These are phyloP conservation scores for Amaranthus palmeri DNA, from an alignment of 148 eudicot genomes.

Conservation along the genomic window DNA sequence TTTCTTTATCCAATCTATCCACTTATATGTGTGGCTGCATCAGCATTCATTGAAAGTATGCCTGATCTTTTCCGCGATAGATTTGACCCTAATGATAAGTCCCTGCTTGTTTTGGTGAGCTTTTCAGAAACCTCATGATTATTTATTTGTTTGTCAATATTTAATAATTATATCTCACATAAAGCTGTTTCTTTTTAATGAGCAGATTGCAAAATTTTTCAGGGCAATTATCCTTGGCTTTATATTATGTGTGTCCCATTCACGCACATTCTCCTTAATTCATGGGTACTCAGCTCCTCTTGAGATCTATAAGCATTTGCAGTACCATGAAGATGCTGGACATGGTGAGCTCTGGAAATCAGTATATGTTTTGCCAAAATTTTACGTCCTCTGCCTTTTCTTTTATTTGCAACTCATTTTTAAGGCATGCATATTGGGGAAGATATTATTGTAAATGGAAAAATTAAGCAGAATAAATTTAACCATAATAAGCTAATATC, in stretches of 20 bases:
- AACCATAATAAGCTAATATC: too few species aligned
- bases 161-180: conserved; percentile 14
- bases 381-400: too few species aligned
- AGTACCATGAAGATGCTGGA: conserved; percentile 79
- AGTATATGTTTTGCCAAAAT: not conserved
- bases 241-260: conserved; percentile 72
- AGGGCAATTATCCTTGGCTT: conserved; percentile 77
- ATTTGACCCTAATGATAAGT: conserved; percentile 45
- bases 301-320: conserved; percentile 95
- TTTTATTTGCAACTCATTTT: too few species aligned
- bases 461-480: too few species aligned
- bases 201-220: conserved; percentile 63
- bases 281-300: conserved; percentile 93
- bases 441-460: too few species aligned
- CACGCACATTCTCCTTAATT: conserved; percentile 86
- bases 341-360: conserved; percentile 37
- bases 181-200: conserved; percentile 17
- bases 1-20: conserved; percentile 97
- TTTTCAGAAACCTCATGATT: not conserved
- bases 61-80: conserved; percentile 85
- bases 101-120: conserved; percentile 53
- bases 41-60: conserved; percentile 84
- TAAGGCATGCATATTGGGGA: too few species aligned
- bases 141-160: conserved; percentile 1
- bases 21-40: conserved; percentile 90